phyloP scores from a whole-genome alignment of 2,329 filamentous ascomycete genomes.

The Aspergillus terreus region DNA sequence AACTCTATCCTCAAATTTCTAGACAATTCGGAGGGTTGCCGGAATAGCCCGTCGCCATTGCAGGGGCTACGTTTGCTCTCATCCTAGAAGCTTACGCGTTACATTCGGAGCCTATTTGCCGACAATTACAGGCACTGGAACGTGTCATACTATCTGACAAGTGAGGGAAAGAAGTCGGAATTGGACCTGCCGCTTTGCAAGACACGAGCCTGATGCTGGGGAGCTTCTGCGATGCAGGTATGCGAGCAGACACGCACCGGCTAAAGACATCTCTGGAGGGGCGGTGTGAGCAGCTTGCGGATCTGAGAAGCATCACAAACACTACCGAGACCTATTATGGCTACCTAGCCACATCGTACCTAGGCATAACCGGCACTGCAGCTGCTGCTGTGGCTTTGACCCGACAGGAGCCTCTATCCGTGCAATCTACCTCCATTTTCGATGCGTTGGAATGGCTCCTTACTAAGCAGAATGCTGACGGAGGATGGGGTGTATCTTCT shows the following conservation, averaged over 20 bases:
- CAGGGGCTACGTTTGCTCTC: constrained; percentile 24
- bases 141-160: constrained; percentile 22
- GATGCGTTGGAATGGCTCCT: constrained; percentile 25
- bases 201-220: constrained; percentile 34
- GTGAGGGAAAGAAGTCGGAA: constrained; percentile 26
- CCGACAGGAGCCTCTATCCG: constrained; percentile 16
- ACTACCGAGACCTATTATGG: constrained; percentile 30
- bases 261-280: constrained; percentile 8
- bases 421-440: constrained; percentile 4
- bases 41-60: constrained; percentile 27
- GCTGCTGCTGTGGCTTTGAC: constrained; percentile 26
- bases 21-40: constrained; percentile 29
- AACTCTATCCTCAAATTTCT: constrained; percentile 32
- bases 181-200: constrained; percentile 29
- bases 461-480: constrained; percentile 37
- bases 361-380: constrained; percentile 33
- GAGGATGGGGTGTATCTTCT: constrained; percentile 37
- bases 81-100: constrained; percentile 26
- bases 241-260: background rate
- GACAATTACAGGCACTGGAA: constrained; percentile 25
- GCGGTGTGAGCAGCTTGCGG: constrained; percentile 21
- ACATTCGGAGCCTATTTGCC: constrained; percentile 15
- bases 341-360: constrained; percentile 30
- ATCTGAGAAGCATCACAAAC: constrained; percentile 12
- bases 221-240: constrained; percentile 21